These are phyloP conservation scores for Isabelozyma heimii DNA, from an alignment of 805 yeast species.

Conservation along the genomic window DNA sequence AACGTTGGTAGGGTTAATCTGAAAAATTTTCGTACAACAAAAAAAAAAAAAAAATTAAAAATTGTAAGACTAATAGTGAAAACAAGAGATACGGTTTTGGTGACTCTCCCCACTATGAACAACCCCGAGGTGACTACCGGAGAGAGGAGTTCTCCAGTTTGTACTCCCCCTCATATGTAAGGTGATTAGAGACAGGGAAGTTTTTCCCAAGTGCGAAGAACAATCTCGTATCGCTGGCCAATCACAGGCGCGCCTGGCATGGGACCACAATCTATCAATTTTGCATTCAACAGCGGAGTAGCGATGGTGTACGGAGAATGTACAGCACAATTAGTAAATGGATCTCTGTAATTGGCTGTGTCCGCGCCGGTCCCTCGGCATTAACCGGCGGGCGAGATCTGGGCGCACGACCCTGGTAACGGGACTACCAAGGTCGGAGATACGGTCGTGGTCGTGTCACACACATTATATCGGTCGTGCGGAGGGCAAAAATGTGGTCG, in stretches of 20 bases:
- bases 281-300: not conserved
- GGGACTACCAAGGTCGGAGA: too few species aligned
- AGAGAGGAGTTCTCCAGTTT: too few species aligned
- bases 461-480: too few species aligned
- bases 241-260: not conserved
- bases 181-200: not conserved
- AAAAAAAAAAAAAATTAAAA: too few species aligned
- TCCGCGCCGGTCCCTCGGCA: not conserved
- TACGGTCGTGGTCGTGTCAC: too few species aligned
- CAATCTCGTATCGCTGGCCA: not conserved
- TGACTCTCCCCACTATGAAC: too few species aligned
- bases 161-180: too few species aligned
- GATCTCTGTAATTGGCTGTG: not conserved
- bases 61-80: too few species aligned
- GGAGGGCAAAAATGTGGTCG: not conserved
- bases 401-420: too few species aligned
- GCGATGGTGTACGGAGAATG: not conserved
- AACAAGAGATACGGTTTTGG: too few species aligned
- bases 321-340: not conserved
- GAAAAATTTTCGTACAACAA: not conserved
- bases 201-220: not conserved
- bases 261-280: not conserved
- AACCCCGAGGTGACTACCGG: too few species aligned
- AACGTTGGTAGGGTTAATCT: not conserved
- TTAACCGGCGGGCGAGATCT: too few species aligned